Evolutionary conservation across 495 filamentous ascomycete species (phyloP), one percentile per base, ranked within the genome.

Genomic region (Penicillium cataractarum): DNA sequence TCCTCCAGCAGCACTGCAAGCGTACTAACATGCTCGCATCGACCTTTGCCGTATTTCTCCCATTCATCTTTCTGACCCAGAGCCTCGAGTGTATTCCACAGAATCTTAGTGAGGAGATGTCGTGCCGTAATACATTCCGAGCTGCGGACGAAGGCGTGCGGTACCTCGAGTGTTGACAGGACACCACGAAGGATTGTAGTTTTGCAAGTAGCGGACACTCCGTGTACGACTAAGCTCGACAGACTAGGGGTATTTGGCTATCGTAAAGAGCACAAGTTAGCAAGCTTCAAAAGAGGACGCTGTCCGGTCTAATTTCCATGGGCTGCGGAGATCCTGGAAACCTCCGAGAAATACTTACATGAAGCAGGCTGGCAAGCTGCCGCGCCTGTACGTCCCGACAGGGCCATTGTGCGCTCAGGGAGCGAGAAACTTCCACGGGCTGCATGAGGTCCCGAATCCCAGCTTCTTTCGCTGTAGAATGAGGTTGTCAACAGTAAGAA

Each of bases 121-220:
- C 95, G 88, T 0, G 86, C 88, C 0, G 93, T 96, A 55, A 99
- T 90, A 69, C 92, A 97, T 81, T 98, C 94, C 55, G 83, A 76
- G 37, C 88, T 93, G 61, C 86, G 88, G 53, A 97, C 78, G 59
- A 97, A 84, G 33, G 90, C 88, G 68, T 90, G 87, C 40, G 80
- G 80, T 26, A 89, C 74, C 42, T 74, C 60, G 26, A 84, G 78
- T 4, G 70, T 65, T 27, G 83, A 69, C 3, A 97, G 84, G 19
- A 95, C 78, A 9, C 82, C 78, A 44, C 79, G 78, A 24, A 90
- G 77, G 52, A 97, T 84, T 54, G 85, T 83, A 27, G 84, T 90
- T 77, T 97, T 98, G 63, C 95, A 96, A 0, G 94, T 97, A n/a
- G 92, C 88, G 63, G 92, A 87, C n/a, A 92, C 86, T 21, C 95